These are phyloP conservation scores for Royoungia palumana DNA, from an alignment of 768 basidiomycete species.

Conservation along the genomic window DNA sequence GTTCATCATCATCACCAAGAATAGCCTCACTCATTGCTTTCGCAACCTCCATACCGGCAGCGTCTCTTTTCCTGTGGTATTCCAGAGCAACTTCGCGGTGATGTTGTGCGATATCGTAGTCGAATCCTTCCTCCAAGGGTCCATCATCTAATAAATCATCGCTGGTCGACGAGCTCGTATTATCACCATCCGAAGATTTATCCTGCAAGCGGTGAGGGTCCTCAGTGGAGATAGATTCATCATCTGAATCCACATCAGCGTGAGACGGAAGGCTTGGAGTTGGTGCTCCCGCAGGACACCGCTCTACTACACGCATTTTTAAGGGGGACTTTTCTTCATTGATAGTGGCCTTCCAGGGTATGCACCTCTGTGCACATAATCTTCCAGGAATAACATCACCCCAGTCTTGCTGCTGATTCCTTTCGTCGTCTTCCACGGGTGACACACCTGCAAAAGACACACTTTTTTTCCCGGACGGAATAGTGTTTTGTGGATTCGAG, in stretches of 20 bases:
- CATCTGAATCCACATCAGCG: constrained; percentile 56
- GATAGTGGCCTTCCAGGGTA: constrained; percentile 31
- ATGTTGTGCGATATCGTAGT: constrained; percentile 60
- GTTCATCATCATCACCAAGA: constrained; percentile 39
- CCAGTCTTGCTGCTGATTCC: constrained; percentile 35
- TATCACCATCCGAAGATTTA: constrained; percentile 20
- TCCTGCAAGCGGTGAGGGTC: constrained; percentile 32
- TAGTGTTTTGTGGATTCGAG: constrained; percentile 24
- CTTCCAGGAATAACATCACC: constrained; percentile 54
- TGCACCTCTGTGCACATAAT: constrained; percentile 40
- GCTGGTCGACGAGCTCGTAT: constrained; percentile 19
- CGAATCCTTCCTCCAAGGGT: constrained; percentile 46
- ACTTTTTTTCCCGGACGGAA: constrained; percentile 50
- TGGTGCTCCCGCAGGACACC: constrained; percentile 38
- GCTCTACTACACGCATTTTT: constrained; percentile 69
- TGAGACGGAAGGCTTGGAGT: constrained; percentile 8
- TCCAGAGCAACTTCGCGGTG: constrained; percentile 74
- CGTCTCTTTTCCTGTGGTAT: constrained; percentile 60
- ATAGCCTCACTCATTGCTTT: constrained; percentile 48
- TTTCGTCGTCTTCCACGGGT: constrained; percentile 20
- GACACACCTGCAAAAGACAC: constrained; percentile 60
- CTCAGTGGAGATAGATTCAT: constrained; percentile 50
- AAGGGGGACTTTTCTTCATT: constrained; percentile 46
- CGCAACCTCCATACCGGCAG: constrained; percentile 52
- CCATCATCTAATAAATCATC: constrained; percentile 36